Evolutionary conservation across 2,329 filamentous ascomycete genomes (phyloP).

Genomic region (Penicillium digitatum): DNA sequence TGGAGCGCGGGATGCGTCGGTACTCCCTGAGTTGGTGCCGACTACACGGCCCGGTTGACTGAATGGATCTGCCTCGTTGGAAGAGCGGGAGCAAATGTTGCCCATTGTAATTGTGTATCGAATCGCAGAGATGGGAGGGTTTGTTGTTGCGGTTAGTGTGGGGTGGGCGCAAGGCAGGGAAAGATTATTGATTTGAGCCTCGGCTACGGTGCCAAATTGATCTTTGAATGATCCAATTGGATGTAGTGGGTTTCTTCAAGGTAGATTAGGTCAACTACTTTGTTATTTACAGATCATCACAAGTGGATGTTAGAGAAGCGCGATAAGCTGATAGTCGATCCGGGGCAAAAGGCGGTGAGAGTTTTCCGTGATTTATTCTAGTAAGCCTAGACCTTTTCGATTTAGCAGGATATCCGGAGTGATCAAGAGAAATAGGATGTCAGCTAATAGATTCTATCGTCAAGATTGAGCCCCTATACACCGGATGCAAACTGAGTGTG

Average conservation of each 20-base stretch:
- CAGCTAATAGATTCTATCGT: not conserved
- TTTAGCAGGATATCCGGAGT: not conserved
- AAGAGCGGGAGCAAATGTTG: conserved; percentile 74
- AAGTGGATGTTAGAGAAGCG: not conserved
- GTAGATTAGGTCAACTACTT: too few relatives aligned
- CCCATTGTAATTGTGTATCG: conserved; percentile 59
- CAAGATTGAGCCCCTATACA: not conserved
- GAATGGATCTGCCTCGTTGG: conserved; percentile 61
- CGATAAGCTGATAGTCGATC: conserved; percentile 12
- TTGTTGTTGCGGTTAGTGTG: not conserved
- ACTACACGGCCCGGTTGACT: conserved; percentile 68
- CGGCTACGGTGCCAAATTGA: not conserved
- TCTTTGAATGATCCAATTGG: not conserved
- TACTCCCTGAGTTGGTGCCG: conserved; percentile 51
- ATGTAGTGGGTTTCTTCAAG: not conserved
- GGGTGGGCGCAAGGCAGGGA: not conserved
- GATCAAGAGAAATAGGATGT: not conserved
- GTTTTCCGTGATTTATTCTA: not conserved
- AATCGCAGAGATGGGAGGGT: conserved; percentile 4
- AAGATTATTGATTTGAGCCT: not conserved
- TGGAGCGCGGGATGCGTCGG: conserved; percentile 51
- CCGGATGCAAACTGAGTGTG: too few relatives aligned
- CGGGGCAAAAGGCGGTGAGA: conserved; percentile 8
- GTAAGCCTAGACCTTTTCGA: not conserved
- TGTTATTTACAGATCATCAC: not conserved